Evolutionary conservation across 345 rosid species (phyloP).

Genomic region (Erysimum cheiranthoides): DNA sequence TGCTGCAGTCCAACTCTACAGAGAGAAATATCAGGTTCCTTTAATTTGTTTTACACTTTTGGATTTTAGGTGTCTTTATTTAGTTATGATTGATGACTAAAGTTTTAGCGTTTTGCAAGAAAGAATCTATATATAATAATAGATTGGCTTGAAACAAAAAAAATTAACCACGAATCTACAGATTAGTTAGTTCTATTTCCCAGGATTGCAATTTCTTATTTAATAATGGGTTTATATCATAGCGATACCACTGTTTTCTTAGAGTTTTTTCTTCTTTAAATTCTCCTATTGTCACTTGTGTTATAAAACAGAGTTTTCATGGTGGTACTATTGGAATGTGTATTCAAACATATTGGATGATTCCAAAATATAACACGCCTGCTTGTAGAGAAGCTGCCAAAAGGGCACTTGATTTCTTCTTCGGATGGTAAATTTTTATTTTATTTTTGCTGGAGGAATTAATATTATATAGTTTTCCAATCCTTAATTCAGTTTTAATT

Average conservation of each 20-base stretch:
- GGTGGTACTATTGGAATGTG: slow-evolving; percentile 50
- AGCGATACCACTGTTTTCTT: neutral
- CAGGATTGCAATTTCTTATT: neutral
- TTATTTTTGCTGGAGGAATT: neutral
- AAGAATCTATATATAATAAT: neutral
- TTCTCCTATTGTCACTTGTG: neutral
- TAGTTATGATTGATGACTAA: neutral
- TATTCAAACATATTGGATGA: slow-evolving; percentile 38
- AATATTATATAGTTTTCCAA: neutral
- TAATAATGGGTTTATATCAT: neutral
- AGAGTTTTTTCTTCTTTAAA: no score
- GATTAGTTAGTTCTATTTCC: neutral
- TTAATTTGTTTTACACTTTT: neutral
- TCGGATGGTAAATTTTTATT: slow-evolving; percentile 33
- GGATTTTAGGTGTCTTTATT: neutral
- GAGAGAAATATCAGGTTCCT: slow-evolving; percentile 39
- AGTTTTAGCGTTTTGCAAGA: neutral
- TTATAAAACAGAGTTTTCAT: slow-evolving; percentile 17
- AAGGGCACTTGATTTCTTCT: slow-evolving; percentile 43
- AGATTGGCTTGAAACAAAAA: neutral
- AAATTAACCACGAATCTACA: neutral
- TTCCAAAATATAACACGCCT: slow-evolving; percentile 45
- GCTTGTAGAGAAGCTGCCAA: slow-evolving; percentile 40
- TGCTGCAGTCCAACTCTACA: slow-evolving; percentile 41
- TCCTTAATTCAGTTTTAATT: no score